Evolutionary conservation across 192 early-diverging fungal species (phyloP).

Genomic region (Umbelopsis vinacea): DNA sequence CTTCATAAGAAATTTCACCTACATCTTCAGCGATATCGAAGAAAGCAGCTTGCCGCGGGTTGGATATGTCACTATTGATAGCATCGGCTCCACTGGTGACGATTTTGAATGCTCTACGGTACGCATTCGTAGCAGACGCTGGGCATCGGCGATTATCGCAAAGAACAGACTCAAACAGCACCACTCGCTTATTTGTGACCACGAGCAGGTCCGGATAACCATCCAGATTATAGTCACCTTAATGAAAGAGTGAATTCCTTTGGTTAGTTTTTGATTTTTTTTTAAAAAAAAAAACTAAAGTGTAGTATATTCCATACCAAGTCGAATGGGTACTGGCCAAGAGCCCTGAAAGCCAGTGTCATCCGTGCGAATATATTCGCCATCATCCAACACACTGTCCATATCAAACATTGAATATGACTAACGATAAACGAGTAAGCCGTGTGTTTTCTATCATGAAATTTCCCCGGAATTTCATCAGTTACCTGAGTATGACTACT

Average conservation of each 20-base stretch:
- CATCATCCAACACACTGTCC: slow-evolving; percentile 45
- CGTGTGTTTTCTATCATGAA: slow-evolving; percentile 14
- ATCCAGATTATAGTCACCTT: slow-evolving; percentile 86
- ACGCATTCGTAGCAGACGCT: slow-evolving; percentile 44
- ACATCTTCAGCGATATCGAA: slow-evolving; percentile 93
- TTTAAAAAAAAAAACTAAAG: not conserved
- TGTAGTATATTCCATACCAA: slow-evolving; percentile 35
- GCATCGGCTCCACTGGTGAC: slow-evolving; percentile 68
- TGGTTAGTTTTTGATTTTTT: no score
- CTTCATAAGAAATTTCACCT: slow-evolving; percentile 24
- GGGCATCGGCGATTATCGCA: slow-evolving; percentile 58
- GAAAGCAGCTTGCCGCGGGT: slow-evolving; percentile 71
- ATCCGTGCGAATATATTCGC: slow-evolving; percentile 45
- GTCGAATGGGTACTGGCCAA: slow-evolving; percentile 59
- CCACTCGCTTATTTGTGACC: slow-evolving; percentile 55
- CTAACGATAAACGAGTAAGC: slow-evolving; percentile 26
- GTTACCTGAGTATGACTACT: slow-evolving; percentile 41
- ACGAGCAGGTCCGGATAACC: slow-evolving; percentile 91
- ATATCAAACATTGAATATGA: slow-evolving; percentile 51
- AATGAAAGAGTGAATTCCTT: not conserved
- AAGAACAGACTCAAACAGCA: slow-evolving; percentile 68
- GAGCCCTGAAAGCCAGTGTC: slow-evolving; percentile 56
- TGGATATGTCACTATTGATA: slow-evolving; percentile 49
- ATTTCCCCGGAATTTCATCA: not conserved
- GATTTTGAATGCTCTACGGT: slow-evolving; percentile 64